Evolutionary conservation across 192 early-diverging fungal genomes (phyloP).

Genomic region (Obelidium mucronatum): DNA sequence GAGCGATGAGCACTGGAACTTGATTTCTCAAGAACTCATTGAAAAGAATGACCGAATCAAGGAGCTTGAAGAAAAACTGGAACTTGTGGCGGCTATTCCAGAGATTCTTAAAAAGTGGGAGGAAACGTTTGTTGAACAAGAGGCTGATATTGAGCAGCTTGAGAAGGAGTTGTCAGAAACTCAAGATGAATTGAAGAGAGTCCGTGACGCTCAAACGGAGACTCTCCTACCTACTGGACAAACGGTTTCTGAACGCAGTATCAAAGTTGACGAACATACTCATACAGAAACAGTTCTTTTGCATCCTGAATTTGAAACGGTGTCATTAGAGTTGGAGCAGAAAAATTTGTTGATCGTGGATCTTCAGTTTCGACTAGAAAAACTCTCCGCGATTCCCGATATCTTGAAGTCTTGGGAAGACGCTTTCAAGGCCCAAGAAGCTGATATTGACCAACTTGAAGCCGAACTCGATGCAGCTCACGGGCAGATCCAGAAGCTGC

Average conservation of each 20-base stretch:
- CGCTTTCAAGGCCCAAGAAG: slow-evolving; percentile 30
- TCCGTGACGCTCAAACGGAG: not conserved
- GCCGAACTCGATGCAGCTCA: slow-evolving; percentile 27
- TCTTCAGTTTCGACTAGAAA: slow-evolving; percentile 14
- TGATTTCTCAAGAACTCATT: slow-evolving; percentile 17
- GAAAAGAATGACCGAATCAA: slow-evolving; percentile 22
- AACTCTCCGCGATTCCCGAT: slow-evolving; percentile 24
- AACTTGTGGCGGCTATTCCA: slow-evolving; percentile 25
- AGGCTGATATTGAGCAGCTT: slow-evolving; percentile 15
- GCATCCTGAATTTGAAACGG: slow-evolving; percentile 26
- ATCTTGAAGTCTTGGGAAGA: slow-evolving; percentile 31
- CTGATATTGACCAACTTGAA: slow-evolving; percentile 28
- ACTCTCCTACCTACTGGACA: not conserved
- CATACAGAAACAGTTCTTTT: slow-evolving; percentile 14
- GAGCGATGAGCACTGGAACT: slow-evolving; percentile 7
- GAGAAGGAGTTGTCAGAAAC: slow-evolving; percentile 12
- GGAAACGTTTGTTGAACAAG: slow-evolving; percentile 27
- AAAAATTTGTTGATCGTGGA: slow-evolving; percentile 18
- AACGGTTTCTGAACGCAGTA: not conserved
- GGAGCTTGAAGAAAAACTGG: slow-evolving; percentile 27
- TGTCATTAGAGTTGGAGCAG: slow-evolving; percentile 7
- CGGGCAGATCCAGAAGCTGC: slow-evolving; percentile 1
- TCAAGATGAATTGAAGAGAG: not conserved
- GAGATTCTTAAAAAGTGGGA: slow-evolving; percentile 32
- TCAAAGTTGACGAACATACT: not conserved